phyloP scores from a whole-genome alignment of 306 rosid species.

The Crotalaria pallida region DNA sequence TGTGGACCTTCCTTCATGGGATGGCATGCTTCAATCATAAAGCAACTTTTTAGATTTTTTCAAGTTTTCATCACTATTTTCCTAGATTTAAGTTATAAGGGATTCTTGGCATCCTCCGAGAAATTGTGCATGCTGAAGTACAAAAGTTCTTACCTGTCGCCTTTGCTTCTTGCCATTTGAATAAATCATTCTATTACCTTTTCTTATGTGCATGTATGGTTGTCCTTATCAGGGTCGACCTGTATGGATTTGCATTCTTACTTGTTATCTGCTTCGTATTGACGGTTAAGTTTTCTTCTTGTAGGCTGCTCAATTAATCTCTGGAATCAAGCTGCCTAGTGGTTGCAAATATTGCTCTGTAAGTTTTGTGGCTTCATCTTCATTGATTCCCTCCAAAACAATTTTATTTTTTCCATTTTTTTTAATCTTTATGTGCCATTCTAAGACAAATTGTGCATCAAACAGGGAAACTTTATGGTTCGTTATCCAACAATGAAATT shows the following conservation, averaged over 20 bases:
- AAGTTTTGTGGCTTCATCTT: conserved; percentile 40
- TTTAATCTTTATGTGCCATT: background rate
- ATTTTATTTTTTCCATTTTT: background rate
- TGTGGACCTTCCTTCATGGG: background rate
- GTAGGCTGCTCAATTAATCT: conserved; percentile 47
- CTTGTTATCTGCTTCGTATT: conserved; percentile 16
- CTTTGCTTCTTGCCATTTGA: background rate
- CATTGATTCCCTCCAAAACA: background rate
- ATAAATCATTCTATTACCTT: background rate
- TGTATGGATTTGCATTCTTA: background rate
- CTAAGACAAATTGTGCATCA: conserved; percentile 20
- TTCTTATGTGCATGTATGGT: background rate
- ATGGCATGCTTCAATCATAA: background rate
- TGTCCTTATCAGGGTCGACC: conserved; percentile 4
- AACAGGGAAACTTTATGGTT: conserved; percentile 52
- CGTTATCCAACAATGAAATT: conserved; percentile 72
- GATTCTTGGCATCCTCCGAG: background rate
- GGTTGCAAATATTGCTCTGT: conserved; percentile 82
- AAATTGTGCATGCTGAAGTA: background rate
- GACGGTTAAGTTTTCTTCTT: conserved; percentile 25
- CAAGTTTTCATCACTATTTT: background rate
- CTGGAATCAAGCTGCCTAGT: conserved; percentile 24
- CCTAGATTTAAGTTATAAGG: background rate
- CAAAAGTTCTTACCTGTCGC: background rate
- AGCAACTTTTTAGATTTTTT: background rate